Evolutionary conservation across 257 asterid genomes (phyloP).

Genomic region (Salvia splendens): DNA sequence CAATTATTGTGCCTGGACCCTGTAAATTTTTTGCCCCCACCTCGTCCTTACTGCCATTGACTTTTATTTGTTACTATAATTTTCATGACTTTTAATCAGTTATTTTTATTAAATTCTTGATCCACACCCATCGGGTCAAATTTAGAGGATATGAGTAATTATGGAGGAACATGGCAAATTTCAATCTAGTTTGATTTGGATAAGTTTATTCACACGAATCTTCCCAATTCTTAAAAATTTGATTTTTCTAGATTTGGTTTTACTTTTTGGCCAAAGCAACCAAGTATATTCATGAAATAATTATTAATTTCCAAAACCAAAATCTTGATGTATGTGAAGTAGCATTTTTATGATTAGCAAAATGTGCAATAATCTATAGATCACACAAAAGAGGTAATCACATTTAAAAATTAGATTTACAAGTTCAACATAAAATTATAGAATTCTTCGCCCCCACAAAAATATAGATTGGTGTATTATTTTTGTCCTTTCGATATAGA

Average conservation of each 20-base stretch:
- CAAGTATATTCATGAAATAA: background rate
- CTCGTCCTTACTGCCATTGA: conserved; percentile 29
- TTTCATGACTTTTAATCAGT: background rate
- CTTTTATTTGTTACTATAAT: background rate
- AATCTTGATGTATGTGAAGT: too few relatives aligned
- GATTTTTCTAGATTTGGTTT: background rate
- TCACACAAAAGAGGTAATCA: too few relatives aligned
- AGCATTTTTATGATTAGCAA: too few relatives aligned
- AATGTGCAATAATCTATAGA: too few relatives aligned
- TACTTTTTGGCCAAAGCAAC: background rate
- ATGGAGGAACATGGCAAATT: background rate
- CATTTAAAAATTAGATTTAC: too few relatives aligned
- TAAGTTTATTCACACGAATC: background rate
- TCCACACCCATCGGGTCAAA: conserved; percentile 1
- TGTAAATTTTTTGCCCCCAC: conserved; percentile 35
- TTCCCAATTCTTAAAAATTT: background rate
- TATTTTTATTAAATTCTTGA: background rate
- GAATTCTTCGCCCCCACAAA: background rate
- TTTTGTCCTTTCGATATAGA: too few relatives aligned
- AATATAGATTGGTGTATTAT: background rate
- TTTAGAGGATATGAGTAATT: conserved; percentile 8
- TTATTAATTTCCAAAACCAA: too few relatives aligned
- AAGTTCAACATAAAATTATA: too few relatives aligned
- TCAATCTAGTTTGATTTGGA: background rate
- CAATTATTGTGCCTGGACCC: conserved; percentile 28